These are phyloP conservation scores for Micractinium conductrix DNA, from an alignment of 139 green algal genomes.

Conservation along the genomic window DNA sequence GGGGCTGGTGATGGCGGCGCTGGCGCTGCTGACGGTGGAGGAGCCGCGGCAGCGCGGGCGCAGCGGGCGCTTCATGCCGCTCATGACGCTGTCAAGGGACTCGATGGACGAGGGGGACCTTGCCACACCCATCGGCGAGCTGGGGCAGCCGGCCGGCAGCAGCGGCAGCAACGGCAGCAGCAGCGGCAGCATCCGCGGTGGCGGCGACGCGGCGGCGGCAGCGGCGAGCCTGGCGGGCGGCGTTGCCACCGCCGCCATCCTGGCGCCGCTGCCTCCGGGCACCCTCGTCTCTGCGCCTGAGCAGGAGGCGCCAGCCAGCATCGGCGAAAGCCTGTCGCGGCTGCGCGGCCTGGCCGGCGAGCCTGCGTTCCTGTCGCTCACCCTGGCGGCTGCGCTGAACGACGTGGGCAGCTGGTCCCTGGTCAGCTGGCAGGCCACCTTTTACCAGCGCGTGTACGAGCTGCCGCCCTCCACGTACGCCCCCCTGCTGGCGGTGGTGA, in stretches of 20 bases:
- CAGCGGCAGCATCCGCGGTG: background rate
- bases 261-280: background rate
- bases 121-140: background rate
- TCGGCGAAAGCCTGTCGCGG: slow-evolving; percentile 6
- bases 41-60: slow-evolving; percentile 56
- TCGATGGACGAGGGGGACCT: slow-evolving; percentile 8
- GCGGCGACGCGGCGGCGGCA: background rate
- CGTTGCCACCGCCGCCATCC: background rate
- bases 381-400: slow-evolving; percentile 82
- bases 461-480: slow-evolving; percentile 77
- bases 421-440: slow-evolving; percentile 89
- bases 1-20: slow-evolving; percentile 63
- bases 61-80: slow-evolving; percentile 29
- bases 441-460: slow-evolving; percentile 88
- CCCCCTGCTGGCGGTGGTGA: slow-evolving; percentile 81
- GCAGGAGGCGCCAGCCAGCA: background rate
- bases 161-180: background rate
- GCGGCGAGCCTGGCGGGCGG: background rate
- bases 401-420: slow-evolving; percentile 89
- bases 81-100: slow-evolving; percentile 29
- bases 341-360: slow-evolving; percentile 50
- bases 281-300: background rate
- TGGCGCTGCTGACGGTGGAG: slow-evolving; percentile 66
- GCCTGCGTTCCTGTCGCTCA: slow-evolving; percentile 71
- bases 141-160: background rate